Conservation (phyloP, 768 basidiomycete genomes). For the Collybia sordida region DNA sequence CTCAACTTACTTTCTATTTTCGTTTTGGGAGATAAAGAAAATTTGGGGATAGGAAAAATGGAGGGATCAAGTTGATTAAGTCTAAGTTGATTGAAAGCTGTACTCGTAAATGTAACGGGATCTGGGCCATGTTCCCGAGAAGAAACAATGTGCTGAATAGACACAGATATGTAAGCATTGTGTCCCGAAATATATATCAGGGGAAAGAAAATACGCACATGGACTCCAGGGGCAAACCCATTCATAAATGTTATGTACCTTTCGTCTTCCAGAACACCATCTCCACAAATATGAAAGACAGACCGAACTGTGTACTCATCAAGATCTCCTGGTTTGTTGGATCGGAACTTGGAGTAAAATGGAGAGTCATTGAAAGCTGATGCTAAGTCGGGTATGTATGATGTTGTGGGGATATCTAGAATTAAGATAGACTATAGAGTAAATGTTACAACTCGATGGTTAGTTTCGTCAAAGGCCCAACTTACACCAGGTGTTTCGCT, state of each 20-base stretch:
- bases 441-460: conserved; percentile 1
- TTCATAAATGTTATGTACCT: conserved; percentile 74
- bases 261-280: conserved; percentile 66
- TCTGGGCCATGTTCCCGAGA: conserved; percentile 62
- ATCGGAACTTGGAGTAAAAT: conserved; percentile 50
- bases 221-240: conserved; percentile 54
- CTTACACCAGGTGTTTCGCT: conserved; percentile 47
- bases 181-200: not conserved
- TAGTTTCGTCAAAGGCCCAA: not conserved
- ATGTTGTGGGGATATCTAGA: conserved; percentile 67
- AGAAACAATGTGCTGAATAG: conserved; percentile 69
- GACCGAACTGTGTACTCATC: conserved; percentile 47
- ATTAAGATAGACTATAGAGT: conserved; percentile 56
- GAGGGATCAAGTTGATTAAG: conserved; percentile 68
- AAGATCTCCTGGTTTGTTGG: conserved; percentile 35
- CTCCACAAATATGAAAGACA: conserved; percentile 73
- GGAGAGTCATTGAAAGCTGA: conserved; percentile 44
- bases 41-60: conserved; percentile 73
- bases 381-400: conserved; percentile 53
- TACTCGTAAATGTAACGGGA: conserved; percentile 71
- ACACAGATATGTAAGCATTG: not conserved
- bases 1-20: conserved; percentile 34
- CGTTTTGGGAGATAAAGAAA: conserved; percentile 38
- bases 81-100: conserved; percentile 69
- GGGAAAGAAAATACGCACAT: conserved; percentile 43